These are phyloP conservation scores for Komagataella mondaviorum DNA, from an alignment of 805 yeast species.

Conservation along the genomic window DNA sequence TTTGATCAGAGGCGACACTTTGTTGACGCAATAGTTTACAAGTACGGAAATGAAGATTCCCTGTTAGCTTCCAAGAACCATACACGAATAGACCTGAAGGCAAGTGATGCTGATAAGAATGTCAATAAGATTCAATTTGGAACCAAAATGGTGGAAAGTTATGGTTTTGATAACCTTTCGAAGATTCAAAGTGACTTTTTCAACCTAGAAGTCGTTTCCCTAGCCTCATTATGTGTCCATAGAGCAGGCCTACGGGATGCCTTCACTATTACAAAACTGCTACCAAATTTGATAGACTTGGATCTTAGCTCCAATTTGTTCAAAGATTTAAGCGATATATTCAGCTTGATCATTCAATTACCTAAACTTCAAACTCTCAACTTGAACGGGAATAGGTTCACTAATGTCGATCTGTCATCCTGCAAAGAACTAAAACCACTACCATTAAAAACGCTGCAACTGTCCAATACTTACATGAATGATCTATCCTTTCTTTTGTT, in stretches of 20 bases:
- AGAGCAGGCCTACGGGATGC: slow-evolving; percentile 15
- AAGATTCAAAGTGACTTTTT: slow-evolving; percentile 31
- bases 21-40: slow-evolving; percentile 32
- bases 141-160: slow-evolving; percentile 40
- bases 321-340: slow-evolving; percentile 22
- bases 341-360: slow-evolving; percentile 21
- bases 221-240: slow-evolving; percentile 22
- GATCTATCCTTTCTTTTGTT: not conserved
- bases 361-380: slow-evolving; percentile 26
- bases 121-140: slow-evolving; percentile 32
- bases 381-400: slow-evolving; percentile 41
- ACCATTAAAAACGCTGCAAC: not conserved
- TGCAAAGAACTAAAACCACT: not conserved
- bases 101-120: slow-evolving; percentile 2
- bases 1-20: slow-evolving; percentile 18
- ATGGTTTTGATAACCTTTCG: slow-evolving; percentile 51
- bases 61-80: slow-evolving; percentile 1
- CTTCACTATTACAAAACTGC: slow-evolving; percentile 1
- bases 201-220: slow-evolving; percentile 31
- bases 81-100: slow-evolving; percentile 3
- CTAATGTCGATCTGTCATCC: not conserved
- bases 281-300: slow-evolving; percentile 20
- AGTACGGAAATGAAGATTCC: slow-evolving; percentile 28
- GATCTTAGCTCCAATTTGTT: slow-evolving; percentile 54
- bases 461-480: not conserved